These are phyloP conservation scores for Gastrolobium bilobum DNA, from an alignment of 306 rosid genomes.

Conservation along the genomic window DNA sequence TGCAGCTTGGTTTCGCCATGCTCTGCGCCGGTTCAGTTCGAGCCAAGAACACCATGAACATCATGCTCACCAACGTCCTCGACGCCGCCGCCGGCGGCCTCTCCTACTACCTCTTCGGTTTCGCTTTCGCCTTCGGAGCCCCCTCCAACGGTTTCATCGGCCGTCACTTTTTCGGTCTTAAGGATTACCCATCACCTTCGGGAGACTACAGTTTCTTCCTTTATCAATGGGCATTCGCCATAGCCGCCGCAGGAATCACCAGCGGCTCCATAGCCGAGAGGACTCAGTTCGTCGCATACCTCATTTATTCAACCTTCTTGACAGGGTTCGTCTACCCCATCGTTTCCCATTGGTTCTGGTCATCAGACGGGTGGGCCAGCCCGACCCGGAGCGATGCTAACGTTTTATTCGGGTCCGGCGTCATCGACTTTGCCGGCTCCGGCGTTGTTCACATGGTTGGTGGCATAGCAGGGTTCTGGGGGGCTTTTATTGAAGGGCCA, in stretches of 20 bases:
- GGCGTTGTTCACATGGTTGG: conserved; percentile 92
- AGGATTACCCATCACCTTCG: conserved; percentile 43
- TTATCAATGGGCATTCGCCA: conserved; percentile 94
- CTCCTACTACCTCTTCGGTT: conserved; percentile 84
- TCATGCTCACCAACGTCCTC: conserved; percentile 93
- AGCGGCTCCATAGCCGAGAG: conserved; percentile 92
- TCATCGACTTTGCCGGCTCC: conserved; percentile 76
- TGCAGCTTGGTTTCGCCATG: conserved; percentile 98
- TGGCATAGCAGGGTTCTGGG: conserved; percentile 84
- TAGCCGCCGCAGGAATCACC: conserved; percentile 82
- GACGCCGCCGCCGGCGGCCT: conserved; percentile 85
- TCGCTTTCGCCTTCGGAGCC: conserved; percentile 78
- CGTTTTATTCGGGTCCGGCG: conserved; percentile 64
- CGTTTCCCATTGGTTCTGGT: conserved; percentile 90
- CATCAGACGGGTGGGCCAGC: conserved; percentile 80
- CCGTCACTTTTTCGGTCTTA: conserved; percentile 76
- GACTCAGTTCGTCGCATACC: conserved; percentile 82
- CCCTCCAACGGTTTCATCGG: conserved; percentile 89
- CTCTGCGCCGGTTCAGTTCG: conserved; percentile 92
- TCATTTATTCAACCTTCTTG: conserved; percentile 74
- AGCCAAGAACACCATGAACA: conserved; percentile 93
- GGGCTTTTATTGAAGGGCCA: conserved; percentile 81
- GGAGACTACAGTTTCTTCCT: conserved; percentile 79
- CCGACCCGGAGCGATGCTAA: conserved; percentile 15
- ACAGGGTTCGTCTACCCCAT: conserved; percentile 83